These are phyloP conservation scores for Amanita phalloides DNA, from an alignment of 768 basidiomycete genomes.

Conservation along the genomic window DNA sequence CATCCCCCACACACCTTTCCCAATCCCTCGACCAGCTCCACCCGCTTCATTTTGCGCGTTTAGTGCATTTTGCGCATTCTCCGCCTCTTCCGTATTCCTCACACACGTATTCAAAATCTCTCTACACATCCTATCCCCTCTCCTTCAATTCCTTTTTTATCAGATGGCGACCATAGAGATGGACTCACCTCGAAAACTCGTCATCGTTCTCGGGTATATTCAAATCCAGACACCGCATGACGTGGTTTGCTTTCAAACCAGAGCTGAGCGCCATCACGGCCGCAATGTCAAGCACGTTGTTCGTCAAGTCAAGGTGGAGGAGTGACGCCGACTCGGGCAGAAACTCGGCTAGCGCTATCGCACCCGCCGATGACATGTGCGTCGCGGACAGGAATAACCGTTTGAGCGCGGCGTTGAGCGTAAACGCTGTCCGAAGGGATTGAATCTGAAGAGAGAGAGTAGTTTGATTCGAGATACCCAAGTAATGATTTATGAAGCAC, in stretches of 20 bases:
- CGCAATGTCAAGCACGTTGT: slow-evolving; percentile 75
- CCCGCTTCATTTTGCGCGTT: slow-evolving; percentile 7
- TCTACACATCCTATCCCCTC: slow-evolving; percentile 51
- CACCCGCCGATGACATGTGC: slow-evolving; percentile 67
- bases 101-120: slow-evolving; percentile 88
- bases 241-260: slow-evolving; percentile 74
- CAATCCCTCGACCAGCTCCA: slow-evolving; percentile 39
- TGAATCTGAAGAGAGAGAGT: slow-evolving; percentile 41
- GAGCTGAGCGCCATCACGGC: slow-evolving; percentile 88
- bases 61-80: slow-evolving; percentile 16
- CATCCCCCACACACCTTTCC: slow-evolving; percentile 74
- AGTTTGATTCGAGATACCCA: background rate
- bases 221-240: slow-evolving; percentile 87
- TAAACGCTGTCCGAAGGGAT: slow-evolving; percentile 87
- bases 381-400: slow-evolving; percentile 88
- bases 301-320: slow-evolving; percentile 85
- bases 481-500: slow-evolving; percentile 14
- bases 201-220: slow-evolving; percentile 84
- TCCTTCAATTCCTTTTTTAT: background rate
- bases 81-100: slow-evolving; percentile 81
- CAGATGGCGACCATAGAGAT: background rate
- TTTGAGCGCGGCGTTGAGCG: slow-evolving; percentile 84
- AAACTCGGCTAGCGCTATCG: slow-evolving; percentile 94
- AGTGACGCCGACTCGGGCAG: slow-evolving; percentile 82
- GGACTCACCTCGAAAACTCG: slow-evolving; percentile 54